phyloP scores from a whole-genome alignment of 441 rosid genomes.

The Daphne laureola region DNA sequence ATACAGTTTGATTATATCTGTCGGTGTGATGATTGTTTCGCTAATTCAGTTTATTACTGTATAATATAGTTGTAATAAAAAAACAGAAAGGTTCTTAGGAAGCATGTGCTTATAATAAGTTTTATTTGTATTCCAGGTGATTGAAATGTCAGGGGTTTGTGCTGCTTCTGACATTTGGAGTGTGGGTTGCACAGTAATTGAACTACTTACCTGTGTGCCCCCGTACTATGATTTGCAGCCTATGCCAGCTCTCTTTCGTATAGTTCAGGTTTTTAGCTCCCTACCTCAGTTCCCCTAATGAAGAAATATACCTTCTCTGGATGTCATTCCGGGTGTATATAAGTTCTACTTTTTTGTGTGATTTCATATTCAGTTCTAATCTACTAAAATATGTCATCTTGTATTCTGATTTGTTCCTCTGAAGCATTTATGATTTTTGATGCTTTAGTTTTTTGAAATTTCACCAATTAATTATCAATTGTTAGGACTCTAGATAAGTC shows the following conservation, averaged over 20 bases:
- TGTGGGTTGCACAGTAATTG: constrained; percentile 98
- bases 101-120: not conserved
- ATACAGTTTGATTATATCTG: no score
- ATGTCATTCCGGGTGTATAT: not conserved
- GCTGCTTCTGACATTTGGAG: constrained; percentile 99
- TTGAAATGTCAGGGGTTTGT: constrained; percentile 99
- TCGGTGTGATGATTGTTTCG: no score
- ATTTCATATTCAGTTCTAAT: constrained; percentile 5
- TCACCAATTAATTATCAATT: no score
- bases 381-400: not conserved
- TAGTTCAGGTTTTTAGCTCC: constrained; percentile 69
- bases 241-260: constrained; percentile 99
- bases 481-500: no score
- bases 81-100: no score
- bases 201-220: constrained; percentile 94
- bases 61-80: no score
- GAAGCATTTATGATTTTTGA: not conserved
- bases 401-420: no score
- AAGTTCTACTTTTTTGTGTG: constrained; percentile 14
- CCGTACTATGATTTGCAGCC: constrained; percentile 99
- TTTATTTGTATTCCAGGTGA: constrained; percentile 56
- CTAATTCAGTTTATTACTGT: no score
- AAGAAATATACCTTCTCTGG: not conserved
- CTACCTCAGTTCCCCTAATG: not conserved
- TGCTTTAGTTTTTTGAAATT: not conserved